Evolutionary conservation across 179 eudicot genomes (phyloP), one percentile per base, ranked within the genome.

Genomic region (Drosera spatulata): DNA sequence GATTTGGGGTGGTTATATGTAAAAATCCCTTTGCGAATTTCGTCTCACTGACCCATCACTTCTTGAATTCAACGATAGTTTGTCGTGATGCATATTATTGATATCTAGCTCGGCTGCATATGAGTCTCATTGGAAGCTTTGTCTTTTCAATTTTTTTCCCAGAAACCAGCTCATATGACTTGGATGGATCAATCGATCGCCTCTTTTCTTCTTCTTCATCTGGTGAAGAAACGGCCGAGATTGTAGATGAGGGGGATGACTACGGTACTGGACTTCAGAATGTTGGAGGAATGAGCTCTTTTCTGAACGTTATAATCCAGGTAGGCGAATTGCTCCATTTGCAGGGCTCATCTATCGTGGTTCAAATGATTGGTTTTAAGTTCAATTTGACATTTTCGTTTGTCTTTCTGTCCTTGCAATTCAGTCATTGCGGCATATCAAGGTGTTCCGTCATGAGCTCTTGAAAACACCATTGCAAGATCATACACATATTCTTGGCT

Each of bases 271-370:
- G 97, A 45, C 64, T 93, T 68, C 85, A 74, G 73, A 93, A 85
- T 78, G 77, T 80, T 62, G 99, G 97, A 64, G 97, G 90, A 93
- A 89, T 86, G 71, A 93, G 86, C 74, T 93, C 97, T 62, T 93
- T 93, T 62, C 68, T 89, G 62, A 89, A 89, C 71, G 99, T 93
- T 57, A 84, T 93, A 62, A 89, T 93, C 69, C 99, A 93, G 96
- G 96, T 89, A 58, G 10, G 39, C 33, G 38, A 45, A 10, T 45
- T 1, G 10, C 49, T 45, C 11, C 11, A 48, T 39, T 39, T 2
- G 38, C 52, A 37, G 37, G 9, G 9, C 5, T 50, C 2, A 5
- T 61, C 38, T 10, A 9, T 22, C 10, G 41, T 8, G 7, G 37
- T 49, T 9, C 45, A 41, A 22, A 42, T 6, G 61, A 56, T 55